Evolutionary conservation across 345 rosid genomes (phyloP), one percentile per base, ranked within the genome.

Genomic region (Populus simonii): DNA sequence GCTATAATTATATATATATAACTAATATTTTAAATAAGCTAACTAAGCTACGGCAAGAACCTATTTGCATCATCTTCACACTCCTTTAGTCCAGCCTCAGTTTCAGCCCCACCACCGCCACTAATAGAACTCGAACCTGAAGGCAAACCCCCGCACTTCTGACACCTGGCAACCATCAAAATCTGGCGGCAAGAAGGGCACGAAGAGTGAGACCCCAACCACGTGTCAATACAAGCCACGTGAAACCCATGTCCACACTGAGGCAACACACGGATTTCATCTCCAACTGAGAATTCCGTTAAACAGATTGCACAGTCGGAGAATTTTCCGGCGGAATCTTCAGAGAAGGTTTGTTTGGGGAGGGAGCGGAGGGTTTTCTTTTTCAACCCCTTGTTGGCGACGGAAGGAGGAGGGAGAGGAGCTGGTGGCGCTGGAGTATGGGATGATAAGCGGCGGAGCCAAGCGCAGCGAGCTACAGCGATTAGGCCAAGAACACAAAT

Each of bases 161-260:
- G 90, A 78, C 95, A 89, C 74, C 95, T 79, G 29, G 89, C 71
- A 22, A 89, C 91, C 31, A 80, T 90, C 70, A 91, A 76, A 31
- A 91, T 86, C 82, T 90, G 93, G 67, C 97, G 97, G 89, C 97
- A 92, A 1, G 96, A 96, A 22, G 98, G 99, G 79, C 99, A 96
- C 2, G 99, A 91, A 10, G 98, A 96, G 86, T 89, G 98, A 29
- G 97, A 89, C 15, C 91, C 95, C 0, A 96, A 89, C 99, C 99
- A 96, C 74, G 88, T 89, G 88, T 96, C 98, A 41, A 96, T 92
- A 79, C 99, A 96, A 38, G 78, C 76, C 47, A 92, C 90, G 83
- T 96, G 99, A 86, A 96, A 96, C 10, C 89, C 93, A 61, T 96
- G 98, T 1, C 91, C 91, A 73, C 99, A 94, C 87, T 94, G 94